Conservation (phyloP, 192 early-diverging fungal genomes). For the Rhizoclosmatium globosum region DNA sequence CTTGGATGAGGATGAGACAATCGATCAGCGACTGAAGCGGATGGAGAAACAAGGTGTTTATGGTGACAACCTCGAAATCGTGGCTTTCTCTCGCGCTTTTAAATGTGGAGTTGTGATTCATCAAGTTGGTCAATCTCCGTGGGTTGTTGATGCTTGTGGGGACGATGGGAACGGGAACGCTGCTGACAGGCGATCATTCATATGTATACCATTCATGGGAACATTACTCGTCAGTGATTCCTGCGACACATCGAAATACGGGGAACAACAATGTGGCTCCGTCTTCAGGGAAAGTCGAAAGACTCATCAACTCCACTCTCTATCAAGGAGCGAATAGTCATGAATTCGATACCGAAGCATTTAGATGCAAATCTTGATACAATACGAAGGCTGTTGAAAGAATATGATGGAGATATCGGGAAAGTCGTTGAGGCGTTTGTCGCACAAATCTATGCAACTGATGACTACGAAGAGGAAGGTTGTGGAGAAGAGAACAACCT, state of each 20-base stretch:
- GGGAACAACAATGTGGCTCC: background rate
- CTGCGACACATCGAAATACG: background rate
- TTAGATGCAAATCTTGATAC: slow-evolving; percentile 13
- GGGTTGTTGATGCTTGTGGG: slow-evolving; percentile 38
- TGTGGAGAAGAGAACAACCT: background rate
- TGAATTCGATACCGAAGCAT: background rate
- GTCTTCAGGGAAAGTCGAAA: background rate
- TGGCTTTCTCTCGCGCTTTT: slow-evolving; percentile 43
- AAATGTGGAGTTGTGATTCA: slow-evolving; percentile 46
- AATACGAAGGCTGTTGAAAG: slow-evolving; percentile 8
- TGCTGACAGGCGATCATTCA: slow-evolving; percentile 18
- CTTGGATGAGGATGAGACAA: slow-evolving; percentile 38
- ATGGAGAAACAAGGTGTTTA: slow-evolving; percentile 47
- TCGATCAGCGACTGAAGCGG: slow-evolving; percentile 35
- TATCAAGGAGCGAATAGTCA: slow-evolving; percentile 8
- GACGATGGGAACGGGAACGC: slow-evolving; percentile 22
- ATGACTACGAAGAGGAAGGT: background rate
- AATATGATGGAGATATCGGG: slow-evolving; percentile 8
- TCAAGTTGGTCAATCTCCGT: slow-evolving; percentile 43
- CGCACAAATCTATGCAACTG: background rate
- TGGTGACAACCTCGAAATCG: slow-evolving; percentile 53
- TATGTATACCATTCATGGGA: slow-evolving; percentile 48
- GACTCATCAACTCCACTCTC: background rate
- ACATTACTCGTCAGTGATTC: slow-evolving; percentile 39
- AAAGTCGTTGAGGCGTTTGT: slow-evolving; percentile 27